Evolutionary conservation across 1,139 yeast genomes (phyloP), one percentile per base, ranked within the genome.

Genomic region (Candida pseudoviswanathii): DNA sequence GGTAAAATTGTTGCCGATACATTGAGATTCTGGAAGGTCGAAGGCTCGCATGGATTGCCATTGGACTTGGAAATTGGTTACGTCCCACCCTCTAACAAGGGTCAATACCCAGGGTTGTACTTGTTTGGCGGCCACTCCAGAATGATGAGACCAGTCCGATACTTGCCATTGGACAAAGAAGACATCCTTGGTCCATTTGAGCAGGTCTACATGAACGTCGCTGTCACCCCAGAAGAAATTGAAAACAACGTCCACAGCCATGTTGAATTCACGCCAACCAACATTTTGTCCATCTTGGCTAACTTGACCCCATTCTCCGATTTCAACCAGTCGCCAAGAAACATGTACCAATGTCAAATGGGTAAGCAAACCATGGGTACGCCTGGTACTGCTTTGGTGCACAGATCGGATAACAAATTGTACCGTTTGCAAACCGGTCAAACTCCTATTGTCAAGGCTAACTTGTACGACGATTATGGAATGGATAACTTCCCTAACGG

Each of bases 351-450:
- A 75, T 94, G 99, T 77, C 99, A 95, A 80, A 94, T 94, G 99
- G 99, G 98, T 82, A 94, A 94, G 75, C 99, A 94, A 78, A 94
- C 99, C 25, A 94, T 94, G 99, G 99, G 99, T 73, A 94, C 99
- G 4, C 99, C 99, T 6, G 98, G 98, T 73, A 96, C 94, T 51
- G 97, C 96, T 0, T 76, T 94, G 51, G 83, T 78, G 43, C 96
- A 92, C 68, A 83, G 99, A 70, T 88, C 97, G 0, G 99, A 94
- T 68, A 95, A 95, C 74, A 95, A 92, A 68, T 75, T 94, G 53
- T 94, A 94, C 71, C 85, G 96, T 63, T 76, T 94, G 59, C 99
- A 94, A 71, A 81, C 90, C 41, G 99, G 99, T 47, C 99, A 94
- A 75, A 89, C 98, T 2, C 99, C 99, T 43, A 89, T 94, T 65